These are phyloP conservation scores for Ophioceras dolichostomum DNA, from an alignment of 2,329 filamentous ascomycete species.

Conservation along the genomic window DNA sequence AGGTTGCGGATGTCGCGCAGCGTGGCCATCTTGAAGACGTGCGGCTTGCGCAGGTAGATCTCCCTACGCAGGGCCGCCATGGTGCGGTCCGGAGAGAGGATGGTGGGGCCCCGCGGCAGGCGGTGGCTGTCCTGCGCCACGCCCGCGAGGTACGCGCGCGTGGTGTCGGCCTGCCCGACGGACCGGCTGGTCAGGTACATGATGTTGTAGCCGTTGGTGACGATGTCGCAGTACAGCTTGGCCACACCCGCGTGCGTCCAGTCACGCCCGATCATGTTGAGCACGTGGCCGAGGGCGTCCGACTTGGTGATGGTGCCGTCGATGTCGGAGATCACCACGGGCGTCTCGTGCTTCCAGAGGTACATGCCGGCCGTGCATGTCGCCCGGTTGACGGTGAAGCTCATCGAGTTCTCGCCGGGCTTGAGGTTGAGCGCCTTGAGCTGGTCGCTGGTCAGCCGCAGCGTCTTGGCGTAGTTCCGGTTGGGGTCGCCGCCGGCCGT, in stretches of 20 bases:
- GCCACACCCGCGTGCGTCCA: conserved; percentile 97
- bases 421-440: conserved; percentile 75
- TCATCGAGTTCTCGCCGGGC: conserved; percentile 82
- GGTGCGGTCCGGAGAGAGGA: conserved; percentile 87
- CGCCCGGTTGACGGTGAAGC: conserved; percentile 90
- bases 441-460: conserved; percentile 90
- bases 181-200: conserved; percentile 94
- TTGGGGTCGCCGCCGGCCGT: conserved; percentile 54
- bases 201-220: conserved; percentile 93
- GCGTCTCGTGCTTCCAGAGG: conserved; percentile 80
- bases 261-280: conserved; percentile 94
- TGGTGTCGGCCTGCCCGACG: conserved; percentile 86
- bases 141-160: conserved; percentile 77
- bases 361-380: conserved; percentile 91
- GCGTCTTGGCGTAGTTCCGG: conserved; percentile 90
- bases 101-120: conserved; percentile 82
- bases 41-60: conserved; percentile 88
- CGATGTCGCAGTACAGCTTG: conserved; percentile 93
- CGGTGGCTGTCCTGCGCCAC: conserved; percentile 80
- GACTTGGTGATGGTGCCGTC: conserved; percentile 99
- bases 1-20: conserved; percentile 85
- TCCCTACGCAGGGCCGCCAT: conserved; percentile 88
- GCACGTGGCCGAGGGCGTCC: conserved; percentile 82
- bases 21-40: conserved; percentile 99
- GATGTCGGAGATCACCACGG: conserved; percentile 96